Evolutionary conservation across 2,329 filamentous ascomycete genomes (phyloP).

Genomic region (Pyrenochaeta sp.): DNA sequence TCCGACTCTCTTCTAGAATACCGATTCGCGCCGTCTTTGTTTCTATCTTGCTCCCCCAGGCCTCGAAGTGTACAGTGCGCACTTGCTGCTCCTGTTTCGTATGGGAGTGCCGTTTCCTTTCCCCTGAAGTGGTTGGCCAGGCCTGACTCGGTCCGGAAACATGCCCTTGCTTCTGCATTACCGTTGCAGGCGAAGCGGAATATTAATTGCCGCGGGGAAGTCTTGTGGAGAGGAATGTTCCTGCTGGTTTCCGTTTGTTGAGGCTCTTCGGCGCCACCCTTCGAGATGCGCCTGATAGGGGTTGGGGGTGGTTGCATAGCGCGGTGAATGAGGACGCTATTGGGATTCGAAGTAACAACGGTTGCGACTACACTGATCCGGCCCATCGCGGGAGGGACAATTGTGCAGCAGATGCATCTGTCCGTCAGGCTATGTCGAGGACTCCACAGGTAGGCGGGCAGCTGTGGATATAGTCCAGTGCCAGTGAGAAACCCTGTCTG

Average conservation of each 20-base stretch:
- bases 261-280: constrained; percentile 19
- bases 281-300: constrained; percentile 16
- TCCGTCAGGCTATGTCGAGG: constrained; percentile 29
- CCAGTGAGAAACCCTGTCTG: constrained; percentile 36
- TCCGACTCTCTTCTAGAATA: constrained; percentile 12
- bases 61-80: constrained; percentile 7
- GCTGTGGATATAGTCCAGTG: constrained; percentile 23
- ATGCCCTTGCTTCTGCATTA: constrained; percentile 37
- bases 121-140: constrained; percentile 14
- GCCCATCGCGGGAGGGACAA: constrained; percentile 35
- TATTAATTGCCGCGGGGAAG: constrained; percentile 2
- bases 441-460: constrained; percentile 18
- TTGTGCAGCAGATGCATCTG: constrained; percentile 26
- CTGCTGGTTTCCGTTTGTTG: constrained; percentile 21
- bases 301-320: constrained; percentile 18
- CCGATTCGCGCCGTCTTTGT: constrained; percentile 12
- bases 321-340: constrained; percentile 20
- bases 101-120: constrained; percentile 22
- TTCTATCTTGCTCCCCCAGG: constrained; percentile 1
- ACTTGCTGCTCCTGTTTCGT: constrained; percentile 22
- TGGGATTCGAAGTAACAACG: constrained; percentile 22
- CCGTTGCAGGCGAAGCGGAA: constrained; percentile 19
- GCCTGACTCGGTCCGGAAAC: constrained; percentile 17
- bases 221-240: constrained; percentile 7
- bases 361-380: constrained; percentile 29